Base-by-base conservation (phyloP, 2,329 filamentous ascomycete species). In the Penicillium hordei region DNA sequence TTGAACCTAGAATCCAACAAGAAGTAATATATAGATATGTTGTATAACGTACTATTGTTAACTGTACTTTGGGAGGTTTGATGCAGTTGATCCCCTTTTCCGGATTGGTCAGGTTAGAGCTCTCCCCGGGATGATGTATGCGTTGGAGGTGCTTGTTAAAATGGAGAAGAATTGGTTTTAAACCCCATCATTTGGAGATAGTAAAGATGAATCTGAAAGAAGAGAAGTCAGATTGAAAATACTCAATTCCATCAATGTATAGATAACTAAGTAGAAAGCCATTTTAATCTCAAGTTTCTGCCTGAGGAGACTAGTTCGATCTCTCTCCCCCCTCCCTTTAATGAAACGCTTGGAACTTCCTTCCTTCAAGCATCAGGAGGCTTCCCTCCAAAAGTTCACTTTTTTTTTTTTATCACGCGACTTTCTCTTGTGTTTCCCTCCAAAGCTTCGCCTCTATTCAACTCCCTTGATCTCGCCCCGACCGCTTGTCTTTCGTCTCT, bases 71-170 rank as follows among this genome's bases (percentile, higher is more conserved):
- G 12, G 4, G 31, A 33, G 31, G 19, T 34, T 36, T n/a, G 39
- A 44, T 44, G 38, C 31, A 60, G 49, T 50, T 46, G 52, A 52
- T 55, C 40, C 13, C 43, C 27, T 29, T n/a, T 49, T 27, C n/a
- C 53, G 55, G 62, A 65, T 65, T 65, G 63, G 63, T 56, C 48
- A 38, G 46, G 42, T 6, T 15, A 39, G 43, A 60, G 60, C 58
- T 63, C 15, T 50, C 38, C 45, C 43, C 10, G 42, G 43, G 56
- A 58, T 59, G 56, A 61, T 60, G 56, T 59, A 59, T 43, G 54
- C 12, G 23, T 25, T 56, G 53, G 48, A 56, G 51, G 42, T 53
- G 13, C 31, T 33, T 1, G 12, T 19, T 19, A n/a, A n/a, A 23
- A 33, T 19, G 36, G 19, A 29, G 10, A 21, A 42, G 33, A n/a